phyloP scores from a whole-genome alignment of 345 rosid genomes.

The Dimocarpus longan region DNA sequence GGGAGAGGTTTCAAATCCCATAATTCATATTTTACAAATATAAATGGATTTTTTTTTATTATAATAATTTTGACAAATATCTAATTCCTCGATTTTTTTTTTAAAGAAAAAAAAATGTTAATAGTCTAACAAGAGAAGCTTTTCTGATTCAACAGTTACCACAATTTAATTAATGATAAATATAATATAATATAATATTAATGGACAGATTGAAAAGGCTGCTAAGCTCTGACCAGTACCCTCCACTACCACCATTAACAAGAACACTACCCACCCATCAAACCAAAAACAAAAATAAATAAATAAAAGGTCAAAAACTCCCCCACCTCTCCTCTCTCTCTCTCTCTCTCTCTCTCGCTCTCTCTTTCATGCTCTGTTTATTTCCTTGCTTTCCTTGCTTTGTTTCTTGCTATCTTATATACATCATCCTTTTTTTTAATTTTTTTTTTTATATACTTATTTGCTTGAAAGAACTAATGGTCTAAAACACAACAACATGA shows the following conservation, averaged over 20 bases:
- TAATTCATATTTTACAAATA: too few species aligned
- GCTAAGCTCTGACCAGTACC: constrained; percentile 29
- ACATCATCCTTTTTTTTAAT: neutral
- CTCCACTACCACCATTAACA: constrained; percentile 5
- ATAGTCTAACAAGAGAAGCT: too few species aligned
- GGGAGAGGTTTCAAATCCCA: too few species aligned
- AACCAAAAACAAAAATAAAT: neutral
- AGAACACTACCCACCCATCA: neutral
- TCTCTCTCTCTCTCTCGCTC: constrained; percentile 8
- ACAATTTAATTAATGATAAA: too few species aligned
- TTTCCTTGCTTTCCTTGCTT: neutral
- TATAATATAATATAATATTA: neutral
- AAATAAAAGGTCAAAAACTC: constrained; percentile 38
- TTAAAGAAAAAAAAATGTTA: too few species aligned
- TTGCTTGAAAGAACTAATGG: neutral
- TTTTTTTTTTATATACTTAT: neutral
- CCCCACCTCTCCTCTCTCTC: constrained; percentile 26
- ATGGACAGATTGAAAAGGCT: constrained; percentile 21
- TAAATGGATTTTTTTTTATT: too few species aligned
- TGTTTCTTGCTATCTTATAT: neutral
- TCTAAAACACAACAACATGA: neutral
- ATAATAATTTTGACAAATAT: too few species aligned
- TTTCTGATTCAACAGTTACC: too few species aligned
- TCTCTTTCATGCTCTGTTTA: constrained; percentile 1
- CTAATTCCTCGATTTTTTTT: too few species aligned